A percentile compares a stretch with the other conserved stretches of the same genome.
phyloP scores from a whole-genome alignment of 2,329 filamentous ascomycete genomes.

The Colletotrichum graminicola region DNA sequence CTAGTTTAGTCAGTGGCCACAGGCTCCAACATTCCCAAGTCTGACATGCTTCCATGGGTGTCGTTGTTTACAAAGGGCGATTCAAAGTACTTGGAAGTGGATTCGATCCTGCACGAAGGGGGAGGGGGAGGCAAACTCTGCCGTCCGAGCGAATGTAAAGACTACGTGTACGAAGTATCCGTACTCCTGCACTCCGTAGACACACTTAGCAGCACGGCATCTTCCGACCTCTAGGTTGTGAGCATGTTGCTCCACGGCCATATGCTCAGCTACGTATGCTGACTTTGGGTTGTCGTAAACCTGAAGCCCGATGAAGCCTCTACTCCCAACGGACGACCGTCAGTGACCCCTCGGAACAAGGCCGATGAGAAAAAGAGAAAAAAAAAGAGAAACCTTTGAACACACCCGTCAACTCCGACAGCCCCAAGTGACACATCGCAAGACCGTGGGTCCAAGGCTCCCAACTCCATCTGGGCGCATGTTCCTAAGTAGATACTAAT shows the following conservation, averaged over 20 bases:
- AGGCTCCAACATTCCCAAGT: conserved; percentile 9
- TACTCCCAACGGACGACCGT: neutral
- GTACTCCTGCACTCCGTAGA: neutral
- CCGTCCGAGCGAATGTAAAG: neutral
- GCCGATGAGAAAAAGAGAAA: neutral
- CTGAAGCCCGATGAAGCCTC: conserved; percentile 13
- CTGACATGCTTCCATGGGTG: conserved; percentile 8
- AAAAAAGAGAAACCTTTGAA: neutral
- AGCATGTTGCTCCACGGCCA: neutral
- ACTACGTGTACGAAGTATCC: no score
- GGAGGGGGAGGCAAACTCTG: neutral
- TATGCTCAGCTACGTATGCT: neutral
- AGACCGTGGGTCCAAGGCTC: neutral
- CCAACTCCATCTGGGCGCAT: neutral
- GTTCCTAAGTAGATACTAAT: neutral
- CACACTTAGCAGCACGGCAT: conserved; percentile 1
- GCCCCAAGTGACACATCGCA: conserved; percentile 22
- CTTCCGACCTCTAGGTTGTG: conserved; percentile 3
- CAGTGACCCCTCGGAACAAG: neutral
- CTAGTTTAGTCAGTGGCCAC: neutral
- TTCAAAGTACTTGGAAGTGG: neutral
- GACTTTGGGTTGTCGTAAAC: conserved; percentile 8
- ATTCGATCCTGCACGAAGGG: conserved; percentile 19
- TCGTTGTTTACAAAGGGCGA: neutral
- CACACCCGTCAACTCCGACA: conserved; percentile 8